phyloP scores from a whole-genome alignment of 768 basidiomycete genomes.

The Boletus rex-veris region DNA sequence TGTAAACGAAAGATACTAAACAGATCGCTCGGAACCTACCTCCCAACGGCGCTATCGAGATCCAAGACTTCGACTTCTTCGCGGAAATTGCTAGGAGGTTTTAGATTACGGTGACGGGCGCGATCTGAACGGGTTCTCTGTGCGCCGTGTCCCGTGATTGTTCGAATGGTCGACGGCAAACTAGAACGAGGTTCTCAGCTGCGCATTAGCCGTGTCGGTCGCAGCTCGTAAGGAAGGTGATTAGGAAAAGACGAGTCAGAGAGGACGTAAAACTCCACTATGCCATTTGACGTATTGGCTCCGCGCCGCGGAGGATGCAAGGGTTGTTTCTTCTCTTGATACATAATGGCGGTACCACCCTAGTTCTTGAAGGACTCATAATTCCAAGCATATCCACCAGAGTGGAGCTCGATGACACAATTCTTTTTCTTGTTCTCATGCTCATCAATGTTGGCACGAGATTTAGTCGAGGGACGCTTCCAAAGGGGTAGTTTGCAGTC shows the following conservation, averaged over 20 bases:
- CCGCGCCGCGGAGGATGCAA: background rate
- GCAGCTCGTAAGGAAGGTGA: conserved; percentile 1
- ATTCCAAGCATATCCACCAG: background rate
- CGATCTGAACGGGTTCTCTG: conserved; percentile 28
- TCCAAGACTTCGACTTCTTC: conserved; percentile 57
- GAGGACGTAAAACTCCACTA: background rate
- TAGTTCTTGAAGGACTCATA: background rate
- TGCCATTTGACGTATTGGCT: background rate
- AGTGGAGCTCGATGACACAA: background rate
- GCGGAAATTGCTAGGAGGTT: conserved; percentile 32
- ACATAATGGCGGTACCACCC: background rate
- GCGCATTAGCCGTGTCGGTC: conserved; percentile 12
- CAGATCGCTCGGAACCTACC: background rate
- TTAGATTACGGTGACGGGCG: conserved; percentile 41
- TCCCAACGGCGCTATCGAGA: conserved; percentile 38
- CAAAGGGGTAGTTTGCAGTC: background rate
- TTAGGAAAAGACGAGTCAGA: background rate
- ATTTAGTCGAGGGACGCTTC: conserved; percentile 2
- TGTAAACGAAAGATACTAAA: background rate
- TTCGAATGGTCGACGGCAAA: conserved; percentile 31
- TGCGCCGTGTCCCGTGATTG: conserved; percentile 29
- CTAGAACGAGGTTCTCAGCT: conserved; percentile 25
- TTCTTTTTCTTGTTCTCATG: background rate
- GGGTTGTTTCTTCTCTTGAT: background rate
- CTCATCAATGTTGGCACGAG: background rate